phyloP scores from a whole-genome alignment of 768 basidiomycete species.

The Russula foetens region DNA sequence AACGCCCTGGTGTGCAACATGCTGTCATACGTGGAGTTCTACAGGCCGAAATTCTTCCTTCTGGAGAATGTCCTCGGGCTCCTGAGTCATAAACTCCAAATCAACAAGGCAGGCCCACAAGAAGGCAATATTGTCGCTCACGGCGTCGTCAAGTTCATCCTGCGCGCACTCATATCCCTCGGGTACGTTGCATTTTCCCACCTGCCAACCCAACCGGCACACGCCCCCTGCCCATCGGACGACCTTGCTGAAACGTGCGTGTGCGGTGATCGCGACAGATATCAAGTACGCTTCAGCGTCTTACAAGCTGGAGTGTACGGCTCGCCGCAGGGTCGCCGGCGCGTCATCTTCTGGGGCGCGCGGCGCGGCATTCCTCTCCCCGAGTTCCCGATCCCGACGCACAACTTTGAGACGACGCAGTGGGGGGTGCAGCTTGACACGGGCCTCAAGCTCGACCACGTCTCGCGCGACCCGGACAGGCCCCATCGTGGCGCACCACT shows the following conservation, averaged over 20 bases:
- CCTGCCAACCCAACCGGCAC: no score
- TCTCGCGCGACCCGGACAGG: slow-evolving; percentile 2
- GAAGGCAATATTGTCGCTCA: slow-evolving; percentile 35
- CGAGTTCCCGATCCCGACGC: slow-evolving; percentile 55
- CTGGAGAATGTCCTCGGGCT: slow-evolving; percentile 70
- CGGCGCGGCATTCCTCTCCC: slow-evolving; percentile 50
- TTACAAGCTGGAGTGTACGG: slow-evolving; percentile 69
- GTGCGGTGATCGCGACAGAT: slow-evolving; percentile 29
- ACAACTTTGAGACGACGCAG: slow-evolving; percentile 33
- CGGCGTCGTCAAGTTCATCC: slow-evolving; percentile 61
- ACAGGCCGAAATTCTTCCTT: slow-evolving; percentile 53
- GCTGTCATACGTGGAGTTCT: slow-evolving; percentile 62
- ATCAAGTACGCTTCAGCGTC: slow-evolving; percentile 58
- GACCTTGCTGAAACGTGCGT: neutral
- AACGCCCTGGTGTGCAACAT: slow-evolving; percentile 60
- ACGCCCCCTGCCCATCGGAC: no score
- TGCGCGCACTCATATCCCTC: slow-evolving; percentile 48
- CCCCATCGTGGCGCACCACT: slow-evolving; percentile 44
- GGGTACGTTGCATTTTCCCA: slow-evolving; percentile 38
- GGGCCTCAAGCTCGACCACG: slow-evolving; percentile 3
- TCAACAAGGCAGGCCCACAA: slow-evolving; percentile 26
- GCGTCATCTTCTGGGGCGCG: slow-evolving; percentile 65
- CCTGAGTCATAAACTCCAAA: slow-evolving; percentile 41
- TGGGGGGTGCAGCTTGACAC: slow-evolving; percentile 11
- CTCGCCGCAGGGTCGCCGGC: slow-evolving; percentile 55